A percentile compares a stretch with the other conserved stretches of the same genome.
Conservation (phyloP, 257 asterid species). For the Anisodus tanguticus region DNA sequence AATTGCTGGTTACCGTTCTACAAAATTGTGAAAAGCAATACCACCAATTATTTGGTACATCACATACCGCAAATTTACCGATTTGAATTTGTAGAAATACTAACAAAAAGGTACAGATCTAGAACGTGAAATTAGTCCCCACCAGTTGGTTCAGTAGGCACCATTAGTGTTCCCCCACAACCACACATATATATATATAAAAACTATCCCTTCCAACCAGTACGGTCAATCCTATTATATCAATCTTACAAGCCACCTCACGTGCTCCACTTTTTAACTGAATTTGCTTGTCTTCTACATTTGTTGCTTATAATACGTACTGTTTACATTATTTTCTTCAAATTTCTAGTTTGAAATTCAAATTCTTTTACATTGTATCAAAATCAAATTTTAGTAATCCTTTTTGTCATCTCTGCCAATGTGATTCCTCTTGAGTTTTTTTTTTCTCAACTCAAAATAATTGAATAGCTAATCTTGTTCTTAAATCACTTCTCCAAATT, state of each 20-base stretch:
- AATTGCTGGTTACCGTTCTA: background rate
- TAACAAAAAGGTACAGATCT: background rate
- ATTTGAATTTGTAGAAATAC: background rate
- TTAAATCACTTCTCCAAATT: too few species aligned
- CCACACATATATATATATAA: background rate
- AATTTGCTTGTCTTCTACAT: slow-evolving; percentile 22
- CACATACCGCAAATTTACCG: background rate
- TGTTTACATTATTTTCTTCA: background rate
- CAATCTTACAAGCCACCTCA: slow-evolving; percentile 22
- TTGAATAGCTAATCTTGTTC: too few species aligned
- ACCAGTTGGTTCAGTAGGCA: slow-evolving; percentile 17
- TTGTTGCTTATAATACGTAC: background rate
- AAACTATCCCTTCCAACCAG: background rate
- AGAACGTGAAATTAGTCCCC: slow-evolving; percentile 17
- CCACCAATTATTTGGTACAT: background rate
- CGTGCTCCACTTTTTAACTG: slow-evolving; percentile 17
- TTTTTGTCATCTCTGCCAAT: background rate
- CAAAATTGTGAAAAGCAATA: background rate
- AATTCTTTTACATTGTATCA: background rate
- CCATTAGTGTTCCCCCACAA: background rate
- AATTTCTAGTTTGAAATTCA: background rate
- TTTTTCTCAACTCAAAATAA: too few species aligned
- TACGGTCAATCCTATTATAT: background rate
- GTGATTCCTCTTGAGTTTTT: too few species aligned
- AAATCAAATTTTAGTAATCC: background rate